Percentiles rank a stretch among this genome's conserved stretches.
These are phyloP conservation scores for Lagenidium giganteum DNA, from an alignment of 352 stramenopile species.

Conservation along the genomic window DNA sequence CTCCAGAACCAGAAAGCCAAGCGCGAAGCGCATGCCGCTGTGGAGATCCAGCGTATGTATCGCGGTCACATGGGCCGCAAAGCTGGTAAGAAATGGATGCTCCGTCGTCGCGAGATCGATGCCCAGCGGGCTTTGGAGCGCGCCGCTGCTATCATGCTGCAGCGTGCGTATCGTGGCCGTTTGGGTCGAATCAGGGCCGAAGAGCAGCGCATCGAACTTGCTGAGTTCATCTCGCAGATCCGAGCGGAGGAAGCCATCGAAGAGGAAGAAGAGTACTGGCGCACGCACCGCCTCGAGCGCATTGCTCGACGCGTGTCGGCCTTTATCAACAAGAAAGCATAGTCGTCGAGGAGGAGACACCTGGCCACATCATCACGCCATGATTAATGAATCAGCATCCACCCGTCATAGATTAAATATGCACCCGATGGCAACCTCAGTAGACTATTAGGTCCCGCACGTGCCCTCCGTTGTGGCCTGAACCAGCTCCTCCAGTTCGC, in stretches of 20 bases:
- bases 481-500: too few relatives aligned
- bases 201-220: slow-evolving; percentile 85
- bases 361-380: too few relatives aligned
- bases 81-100: slow-evolving; percentile 77
- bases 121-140: slow-evolving; percentile 69
- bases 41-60: slow-evolving; percentile 71
- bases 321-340: slow-evolving; percentile 60
- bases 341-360: too few relatives aligned
- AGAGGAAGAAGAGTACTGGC: slow-evolving; percentile 84
- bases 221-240: slow-evolving; percentile 91
- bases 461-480: too few relatives aligned
- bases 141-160: slow-evolving; percentile 77
- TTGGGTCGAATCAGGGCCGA: slow-evolving; percentile 78
- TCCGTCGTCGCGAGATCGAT: slow-evolving; percentile 82
- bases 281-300: slow-evolving; percentile 43
- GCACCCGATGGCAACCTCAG: too few relatives aligned
- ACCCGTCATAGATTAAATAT: too few relatives aligned
- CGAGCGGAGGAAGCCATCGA: slow-evolving; percentile 86
- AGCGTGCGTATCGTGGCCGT: slow-evolving; percentile 84
- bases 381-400: too few relatives aligned
- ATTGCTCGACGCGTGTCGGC: slow-evolving; percentile 41
- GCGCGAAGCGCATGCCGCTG: slow-evolving; percentile 35
- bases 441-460: too few relatives aligned
- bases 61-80: slow-evolving; percentile 77
- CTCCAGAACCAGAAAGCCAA: slow-evolving; percentile 60